Evolutionary conservation across 73 alveolate genomes (phyloP).

Genomic region (Paramecium pentaurelia): DNA sequence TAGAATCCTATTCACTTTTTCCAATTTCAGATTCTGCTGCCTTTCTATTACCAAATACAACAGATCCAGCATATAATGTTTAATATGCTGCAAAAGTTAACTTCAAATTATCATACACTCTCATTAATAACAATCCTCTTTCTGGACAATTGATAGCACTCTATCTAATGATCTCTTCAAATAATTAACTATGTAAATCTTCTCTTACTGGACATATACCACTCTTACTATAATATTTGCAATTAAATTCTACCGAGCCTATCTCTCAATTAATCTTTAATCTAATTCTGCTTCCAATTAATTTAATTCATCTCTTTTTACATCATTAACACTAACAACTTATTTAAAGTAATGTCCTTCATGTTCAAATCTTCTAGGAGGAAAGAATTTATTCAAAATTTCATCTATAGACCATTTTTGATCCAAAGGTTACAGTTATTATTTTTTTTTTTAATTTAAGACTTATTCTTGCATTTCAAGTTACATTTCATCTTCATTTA

Average conservation of each 20-base stretch:
- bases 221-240: conserved; percentile 29
- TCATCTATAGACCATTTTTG: conserved; percentile 57
- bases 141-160: conserved; percentile 63
- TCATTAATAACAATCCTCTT: conserved; percentile 68
- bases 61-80: conserved; percentile 71
- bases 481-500: neutral
- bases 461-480: neutral
- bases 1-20: conserved; percentile 65
- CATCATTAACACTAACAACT: conserved; percentile 33
- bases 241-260: conserved; percentile 55
- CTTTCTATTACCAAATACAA: conserved; percentile 71
- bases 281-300: conserved; percentile 68
- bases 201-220: conserved; percentile 66
- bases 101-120: conserved; percentile 73
- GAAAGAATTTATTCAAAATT: conserved; percentile 50
- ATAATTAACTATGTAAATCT: conserved; percentile 59
- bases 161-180: conserved; percentile 59
- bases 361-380: conserved; percentile 52
- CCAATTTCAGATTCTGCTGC: conserved; percentile 74
- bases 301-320: conserved; percentile 62
- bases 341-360: conserved; percentile 26
- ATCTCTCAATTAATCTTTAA: conserved; percentile 68
- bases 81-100: conserved; percentile 74
- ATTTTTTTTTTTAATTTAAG: conserved; percentile 45
- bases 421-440: conserved; percentile 56